These are phyloP conservation scores for Botryosphaeria dothidea DNA, from an alignment of 2,329 filamentous ascomycete genomes.

Conservation along the genomic window DNA sequence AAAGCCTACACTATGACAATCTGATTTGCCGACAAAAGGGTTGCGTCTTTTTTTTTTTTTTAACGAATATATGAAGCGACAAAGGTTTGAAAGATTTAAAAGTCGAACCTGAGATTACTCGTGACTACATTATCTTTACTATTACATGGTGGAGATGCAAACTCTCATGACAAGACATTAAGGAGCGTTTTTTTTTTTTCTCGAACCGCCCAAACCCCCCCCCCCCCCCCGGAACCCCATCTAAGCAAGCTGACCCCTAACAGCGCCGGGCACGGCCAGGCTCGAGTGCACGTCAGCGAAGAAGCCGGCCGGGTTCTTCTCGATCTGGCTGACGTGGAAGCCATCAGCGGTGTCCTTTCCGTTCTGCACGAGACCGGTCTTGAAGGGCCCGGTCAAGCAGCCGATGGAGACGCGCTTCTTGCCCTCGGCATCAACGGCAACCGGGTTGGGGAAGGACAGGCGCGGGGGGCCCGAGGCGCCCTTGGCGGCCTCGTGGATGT, in stretches of 20 bases:
- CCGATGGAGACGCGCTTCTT: constrained; percentile 43
- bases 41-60: too few relatives aligned
- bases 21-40: too few relatives aligned
- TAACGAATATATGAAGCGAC: too few relatives aligned
- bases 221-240: too few relatives aligned
- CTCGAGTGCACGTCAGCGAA: constrained; percentile 57
- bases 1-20: too few relatives aligned
- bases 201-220: background rate
- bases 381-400: constrained; percentile 43
- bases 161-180: background rate
- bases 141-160: background rate
- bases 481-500: constrained; percentile 53
- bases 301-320: constrained; percentile 52
- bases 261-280: constrained; percentile 51
- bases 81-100: too few relatives aligned
- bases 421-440: constrained; percentile 31
- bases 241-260: constrained; percentile 47
- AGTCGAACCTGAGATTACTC: too few relatives aligned
- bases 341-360: constrained; percentile 48
- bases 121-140: too few relatives aligned
- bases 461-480: constrained; percentile 54
- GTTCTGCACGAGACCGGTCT: constrained; percentile 42
- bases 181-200: background rate
- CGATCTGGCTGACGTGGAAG: constrained; percentile 54
- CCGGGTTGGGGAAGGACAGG: constrained; percentile 54